A percentile compares a stretch with the other conserved stretches of the same genome.
Evolutionary conservation across 352 stramenopile genomes (phyloP).

Genomic region (Pythium dissotocum): DNA sequence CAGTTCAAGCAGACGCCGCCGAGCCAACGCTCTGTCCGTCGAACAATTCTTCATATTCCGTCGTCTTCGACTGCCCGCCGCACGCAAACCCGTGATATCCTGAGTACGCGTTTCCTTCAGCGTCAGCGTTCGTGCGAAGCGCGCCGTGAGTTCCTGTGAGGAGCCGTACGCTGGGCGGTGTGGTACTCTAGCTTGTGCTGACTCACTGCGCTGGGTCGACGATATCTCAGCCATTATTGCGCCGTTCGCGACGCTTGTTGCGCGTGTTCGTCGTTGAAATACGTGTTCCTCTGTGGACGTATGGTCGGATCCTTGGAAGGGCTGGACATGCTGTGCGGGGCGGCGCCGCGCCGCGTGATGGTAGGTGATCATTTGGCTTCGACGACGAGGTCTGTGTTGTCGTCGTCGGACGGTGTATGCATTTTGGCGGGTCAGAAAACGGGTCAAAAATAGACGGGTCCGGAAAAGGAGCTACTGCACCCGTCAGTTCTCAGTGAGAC

Average conservation of each 20-base stretch:
- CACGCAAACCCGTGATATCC: not conserved
- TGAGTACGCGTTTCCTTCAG: slow-evolving; percentile 12
- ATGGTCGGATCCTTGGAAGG: not conserved
- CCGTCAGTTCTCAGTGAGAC: too few relatives aligned
- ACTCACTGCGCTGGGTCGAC: not conserved
- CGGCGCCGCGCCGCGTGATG: not conserved
- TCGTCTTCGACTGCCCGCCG: not conserved
- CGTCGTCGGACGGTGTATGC: too few relatives aligned
- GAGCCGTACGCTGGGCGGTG: not conserved
- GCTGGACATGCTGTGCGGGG: not conserved
- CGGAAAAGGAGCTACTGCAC: too few relatives aligned
- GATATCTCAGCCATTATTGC: not conserved
- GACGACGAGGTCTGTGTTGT: too few relatives aligned
- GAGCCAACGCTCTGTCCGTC: slow-evolving; percentile 24
- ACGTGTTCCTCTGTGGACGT: not conserved
- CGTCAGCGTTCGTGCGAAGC: slow-evolving; percentile 45
- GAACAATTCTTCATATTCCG: slow-evolving; percentile 37
- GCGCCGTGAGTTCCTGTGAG: slow-evolving; percentile 28
- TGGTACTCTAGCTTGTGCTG: not conserved
- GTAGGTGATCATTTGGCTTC: too few relatives aligned
- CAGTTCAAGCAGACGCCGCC: not conserved
- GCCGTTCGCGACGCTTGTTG: not conserved
- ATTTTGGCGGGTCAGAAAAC: too few relatives aligned
- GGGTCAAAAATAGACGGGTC: too few relatives aligned
- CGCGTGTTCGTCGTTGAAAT: not conserved